phyloP scores from a whole-genome alignment of 352 stramenopile genomes.

The Blastocystis sp. region DNA sequence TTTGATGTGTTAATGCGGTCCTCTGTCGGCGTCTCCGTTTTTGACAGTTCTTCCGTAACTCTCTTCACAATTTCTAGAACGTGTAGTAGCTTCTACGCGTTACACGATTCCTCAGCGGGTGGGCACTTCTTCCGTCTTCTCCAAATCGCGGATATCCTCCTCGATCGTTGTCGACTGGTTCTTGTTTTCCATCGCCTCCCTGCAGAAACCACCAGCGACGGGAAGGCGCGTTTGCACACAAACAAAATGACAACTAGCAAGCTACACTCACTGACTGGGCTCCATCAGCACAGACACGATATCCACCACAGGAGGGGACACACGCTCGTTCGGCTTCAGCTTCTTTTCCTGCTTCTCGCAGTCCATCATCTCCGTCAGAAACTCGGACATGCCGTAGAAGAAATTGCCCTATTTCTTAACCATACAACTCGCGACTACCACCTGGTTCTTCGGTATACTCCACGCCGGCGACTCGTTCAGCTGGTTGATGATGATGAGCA shows the following conservation, averaged over 20 bases:
- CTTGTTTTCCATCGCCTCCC: constrained; percentile 40
- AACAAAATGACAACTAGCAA: constrained; percentile 25
- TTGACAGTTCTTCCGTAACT: constrained; percentile 33
- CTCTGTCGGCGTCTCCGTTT: neutral
- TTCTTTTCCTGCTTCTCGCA: constrained; percentile 44
- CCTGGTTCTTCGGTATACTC: constrained; percentile 9
- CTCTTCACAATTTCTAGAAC: constrained; percentile 39
- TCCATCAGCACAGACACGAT: constrained; percentile 44
- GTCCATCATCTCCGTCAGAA: constrained; percentile 1
- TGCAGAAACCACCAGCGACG: neutral
- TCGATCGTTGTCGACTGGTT: neutral
- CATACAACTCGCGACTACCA: neutral
- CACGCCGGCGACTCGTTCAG: constrained; percentile 3
- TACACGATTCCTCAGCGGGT: neutral
- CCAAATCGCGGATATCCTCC: constrained; percentile 25
- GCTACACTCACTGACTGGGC: constrained; percentile 45
- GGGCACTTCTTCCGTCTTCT: constrained; percentile 30
- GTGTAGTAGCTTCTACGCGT: constrained; percentile 28
- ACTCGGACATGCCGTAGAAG: constrained; percentile 35
- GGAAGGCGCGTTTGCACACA: neutral
- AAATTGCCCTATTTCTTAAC: constrained; percentile 3
- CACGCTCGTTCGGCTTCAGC: neutral
- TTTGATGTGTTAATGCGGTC: constrained; percentile 8
- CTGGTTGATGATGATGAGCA: constrained; percentile 25
- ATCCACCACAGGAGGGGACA: constrained; percentile 18